A percentile compares a stretch with the other conserved stretches of the same genome.
These are phyloP conservation scores for Wallemia hederae DNA, from an alignment of 1,284 basidiomycete genomes.

Conservation along the genomic window DNA sequence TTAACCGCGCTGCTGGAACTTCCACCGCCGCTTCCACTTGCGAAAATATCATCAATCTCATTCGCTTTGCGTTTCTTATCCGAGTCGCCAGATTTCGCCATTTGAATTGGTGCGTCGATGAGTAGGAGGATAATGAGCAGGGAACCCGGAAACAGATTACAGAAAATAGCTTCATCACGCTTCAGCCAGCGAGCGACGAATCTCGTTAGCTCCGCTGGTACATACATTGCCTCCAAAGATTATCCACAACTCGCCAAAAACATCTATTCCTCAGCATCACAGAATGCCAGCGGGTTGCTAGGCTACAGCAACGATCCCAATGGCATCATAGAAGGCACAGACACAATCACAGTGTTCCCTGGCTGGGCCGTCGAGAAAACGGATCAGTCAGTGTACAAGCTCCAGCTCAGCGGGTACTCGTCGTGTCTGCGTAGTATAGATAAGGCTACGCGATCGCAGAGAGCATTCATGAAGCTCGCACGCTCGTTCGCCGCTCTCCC, in stretches of 20 bases:
- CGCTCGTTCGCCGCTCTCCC: not conserved
- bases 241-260: not conserved
- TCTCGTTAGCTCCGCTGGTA: not conserved
- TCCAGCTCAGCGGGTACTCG: not conserved
- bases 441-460: not conserved
- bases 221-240: not conserved
- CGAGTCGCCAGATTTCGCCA: not conserved
- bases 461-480: not conserved
- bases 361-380: not conserved
- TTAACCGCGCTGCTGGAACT: not conserved
- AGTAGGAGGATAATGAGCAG: not conserved
- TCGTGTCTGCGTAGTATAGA: not conserved
- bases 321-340: not conserved
- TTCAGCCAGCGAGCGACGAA: not conserved
- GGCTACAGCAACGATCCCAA: not conserved
- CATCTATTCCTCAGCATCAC: not conserved
- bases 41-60: slow-evolving; percentile 1
- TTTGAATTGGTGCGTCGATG: not conserved
- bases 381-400: not conserved
- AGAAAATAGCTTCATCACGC: not conserved
- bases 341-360: not conserved
- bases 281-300: not conserved
- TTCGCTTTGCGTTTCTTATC: not conserved
- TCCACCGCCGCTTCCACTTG: not conserved
- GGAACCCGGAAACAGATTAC: not conserved